phyloP scores from a whole-genome alignment of 805 yeast genomes.

The Lipomyces spencermartinsiae region DNA sequence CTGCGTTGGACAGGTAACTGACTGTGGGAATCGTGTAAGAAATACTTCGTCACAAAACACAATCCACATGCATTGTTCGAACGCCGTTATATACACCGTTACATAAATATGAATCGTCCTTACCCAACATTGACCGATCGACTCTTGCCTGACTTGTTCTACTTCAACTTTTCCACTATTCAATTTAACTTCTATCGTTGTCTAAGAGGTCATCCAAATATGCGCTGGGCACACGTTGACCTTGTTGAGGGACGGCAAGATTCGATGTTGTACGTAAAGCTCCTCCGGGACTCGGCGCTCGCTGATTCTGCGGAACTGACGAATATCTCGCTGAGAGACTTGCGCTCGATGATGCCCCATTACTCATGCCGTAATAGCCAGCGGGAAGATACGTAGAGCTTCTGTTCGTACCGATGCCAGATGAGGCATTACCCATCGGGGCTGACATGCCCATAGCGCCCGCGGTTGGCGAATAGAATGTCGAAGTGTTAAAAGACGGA shows the following conservation, averaged over 20 bases:
- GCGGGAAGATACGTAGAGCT: slow-evolving; percentile 35
- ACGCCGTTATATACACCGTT: background rate
- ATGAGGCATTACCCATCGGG: slow-evolving; percentile 10
- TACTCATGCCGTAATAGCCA: slow-evolving; percentile 31
- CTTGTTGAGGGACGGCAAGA: slow-evolving; percentile 17
- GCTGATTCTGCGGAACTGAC: slow-evolving; percentile 8
- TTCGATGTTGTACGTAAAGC: slow-evolving; percentile 15
- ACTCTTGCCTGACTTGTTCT: background rate
- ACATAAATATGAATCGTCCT: background rate
- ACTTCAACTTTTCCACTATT: background rate
- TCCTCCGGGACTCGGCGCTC: slow-evolving; percentile 21
- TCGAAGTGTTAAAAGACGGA: slow-evolving; percentile 43
- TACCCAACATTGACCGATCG: background rate
- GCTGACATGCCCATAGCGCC: slow-evolving; percentile 44
- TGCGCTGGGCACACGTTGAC: slow-evolving; percentile 48
- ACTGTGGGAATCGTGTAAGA: background rate
- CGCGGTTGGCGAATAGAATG: slow-evolving; percentile 80
- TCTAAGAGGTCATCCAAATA: slow-evolving; percentile 48
- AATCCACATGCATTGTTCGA: slow-evolving; percentile 2
- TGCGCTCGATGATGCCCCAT: slow-evolving; percentile 16
- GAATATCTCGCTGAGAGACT: slow-evolving; percentile 16
- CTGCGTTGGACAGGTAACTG: background rate
- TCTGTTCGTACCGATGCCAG: slow-evolving; percentile 12
- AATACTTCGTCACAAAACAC: background rate
- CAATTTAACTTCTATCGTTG: slow-evolving; percentile 20